Conservation (phyloP, 208 protist genomes). For the Crithidia thermophila region DNA sequence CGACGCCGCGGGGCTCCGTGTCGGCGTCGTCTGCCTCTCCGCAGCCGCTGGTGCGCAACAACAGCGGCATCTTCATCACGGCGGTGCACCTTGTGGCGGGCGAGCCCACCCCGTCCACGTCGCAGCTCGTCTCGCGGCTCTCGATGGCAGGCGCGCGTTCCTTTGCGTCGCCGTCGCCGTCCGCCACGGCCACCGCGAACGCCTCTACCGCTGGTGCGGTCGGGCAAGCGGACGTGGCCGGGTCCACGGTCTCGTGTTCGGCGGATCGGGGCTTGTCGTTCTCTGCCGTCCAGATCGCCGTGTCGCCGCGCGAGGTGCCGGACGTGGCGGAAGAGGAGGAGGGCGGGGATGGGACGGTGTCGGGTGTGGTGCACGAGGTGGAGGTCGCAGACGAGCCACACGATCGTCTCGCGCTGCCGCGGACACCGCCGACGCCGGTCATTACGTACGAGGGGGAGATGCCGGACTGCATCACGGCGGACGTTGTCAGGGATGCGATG, state of each 20-base stretch:
- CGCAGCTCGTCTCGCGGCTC: slow-evolving; percentile 10
- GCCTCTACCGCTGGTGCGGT: background rate
- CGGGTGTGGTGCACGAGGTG: slow-evolving; percentile 11
- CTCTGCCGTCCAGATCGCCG: too few relatives aligned
- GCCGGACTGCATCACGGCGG: too few relatives aligned
- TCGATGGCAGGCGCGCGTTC: background rate
- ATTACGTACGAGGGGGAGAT: background rate
- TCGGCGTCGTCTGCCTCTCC: background rate
- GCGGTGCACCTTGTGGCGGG: slow-evolving; percentile 6
- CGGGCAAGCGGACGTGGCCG: too few relatives aligned
- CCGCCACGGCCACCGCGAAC: too few relatives aligned
- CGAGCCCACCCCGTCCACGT: slow-evolving; percentile 10
- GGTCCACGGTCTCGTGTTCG: too few relatives aligned
- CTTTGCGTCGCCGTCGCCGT: background rate
- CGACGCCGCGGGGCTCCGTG: background rate
- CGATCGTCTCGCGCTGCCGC: background rate
- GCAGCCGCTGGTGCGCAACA: background rate
- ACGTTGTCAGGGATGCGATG: too few relatives aligned
- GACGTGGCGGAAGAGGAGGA: too few relatives aligned
- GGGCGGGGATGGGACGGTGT: too few relatives aligned
- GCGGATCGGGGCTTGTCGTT: too few relatives aligned
- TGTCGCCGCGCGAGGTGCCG: too few relatives aligned
- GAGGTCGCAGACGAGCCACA: background rate
- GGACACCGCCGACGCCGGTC: background rate
- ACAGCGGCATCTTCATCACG: slow-evolving; percentile 15